A percentile compares a stretch with the other conserved stretches of the same genome.
These are phyloP conservation scores for Globisporangium cederbergense DNA, from an alignment of 352 stramenopile genomes.

Conservation along the genomic window DNA sequence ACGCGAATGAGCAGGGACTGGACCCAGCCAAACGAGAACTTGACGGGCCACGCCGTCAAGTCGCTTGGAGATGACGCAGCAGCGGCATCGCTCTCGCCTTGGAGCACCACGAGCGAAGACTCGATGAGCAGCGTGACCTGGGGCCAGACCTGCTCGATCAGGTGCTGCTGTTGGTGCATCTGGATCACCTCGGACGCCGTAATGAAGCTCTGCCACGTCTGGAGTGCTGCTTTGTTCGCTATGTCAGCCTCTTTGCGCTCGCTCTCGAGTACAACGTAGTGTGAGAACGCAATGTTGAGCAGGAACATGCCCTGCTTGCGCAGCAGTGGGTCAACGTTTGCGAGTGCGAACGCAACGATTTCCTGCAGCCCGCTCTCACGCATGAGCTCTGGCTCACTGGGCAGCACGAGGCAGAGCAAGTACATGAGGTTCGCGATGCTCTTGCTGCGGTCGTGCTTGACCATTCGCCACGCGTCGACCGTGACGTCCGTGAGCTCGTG, in stretches of 20 bases:
- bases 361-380: slow-evolving; percentile 33
- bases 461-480: slow-evolving; percentile 22
- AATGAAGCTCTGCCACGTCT: slow-evolving; percentile 68
- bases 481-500: slow-evolving; percentile 20
- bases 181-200: slow-evolving; percentile 78
- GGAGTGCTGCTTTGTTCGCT: slow-evolving; percentile 6
- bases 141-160: slow-evolving; percentile 83
- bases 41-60: slow-evolving; percentile 37
- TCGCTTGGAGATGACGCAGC: background rate
- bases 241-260: slow-evolving; percentile 7
- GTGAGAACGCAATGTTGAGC: slow-evolving; percentile 60
- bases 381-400: slow-evolving; percentile 41
- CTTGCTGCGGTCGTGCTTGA: slow-evolving; percentile 9
- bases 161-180: slow-evolving; percentile 78
- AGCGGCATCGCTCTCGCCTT: background rate
- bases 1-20: slow-evolving; percentile 66
- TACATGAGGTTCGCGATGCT: slow-evolving; percentile 55
- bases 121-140: slow-evolving; percentile 57
- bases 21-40: slow-evolving; percentile 73
- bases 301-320: slow-evolving; percentile 71
- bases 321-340: slow-evolving; percentile 46
- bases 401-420: slow-evolving; percentile 56
- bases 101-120: slow-evolving; percentile 29
- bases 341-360: slow-evolving; percentile 50
- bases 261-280: slow-evolving; percentile 25